Conservation (phyloP, 495 filamentous ascomycete species). For the Cercophora samala region DNA sequence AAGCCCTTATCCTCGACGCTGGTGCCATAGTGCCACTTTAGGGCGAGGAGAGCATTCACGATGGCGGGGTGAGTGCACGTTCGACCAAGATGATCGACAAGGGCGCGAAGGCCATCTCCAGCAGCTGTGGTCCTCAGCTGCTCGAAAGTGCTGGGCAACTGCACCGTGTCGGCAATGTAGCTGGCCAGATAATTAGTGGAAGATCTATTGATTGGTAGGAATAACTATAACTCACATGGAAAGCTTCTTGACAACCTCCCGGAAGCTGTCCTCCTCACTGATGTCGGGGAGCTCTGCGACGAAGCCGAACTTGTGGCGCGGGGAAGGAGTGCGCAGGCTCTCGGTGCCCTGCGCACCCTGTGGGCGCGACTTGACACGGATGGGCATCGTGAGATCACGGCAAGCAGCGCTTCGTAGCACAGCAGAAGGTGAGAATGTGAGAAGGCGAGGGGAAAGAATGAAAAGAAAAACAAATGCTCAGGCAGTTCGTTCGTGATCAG, state of each 20-base stretch:
- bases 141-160: conserved; percentile 71
- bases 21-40: conserved; percentile 74
- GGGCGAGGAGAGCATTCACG: conserved; percentile 72
- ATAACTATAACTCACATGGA: conserved; percentile 57
- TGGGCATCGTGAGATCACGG: conserved; percentile 34
- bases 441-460: conserved; percentile 6
- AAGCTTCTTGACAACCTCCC: conserved; percentile 64
- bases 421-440: background rate
- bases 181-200: conserved; percentile 35
- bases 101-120: conserved; percentile 58
- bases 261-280: conserved; percentile 59
- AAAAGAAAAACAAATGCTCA: conserved; percentile 1
- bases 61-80: conserved; percentile 69
- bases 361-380: conserved; percentile 45
- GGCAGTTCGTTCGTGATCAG: background rate
- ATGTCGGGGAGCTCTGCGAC: conserved; percentile 58
- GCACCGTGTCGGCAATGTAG: conserved; percentile 63
- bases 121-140: conserved; percentile 66
- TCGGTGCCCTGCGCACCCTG: conserved; percentile 25
- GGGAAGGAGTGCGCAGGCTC: conserved; percentile 29
- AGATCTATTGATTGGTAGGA: conserved; percentile 3
- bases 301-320: conserved; percentile 19
- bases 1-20: conserved; percentile 65
- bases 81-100: conserved; percentile 63
- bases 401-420: background rate